Base-by-base conservation (phyloP, 2,329 filamentous ascomycete species). In the Fusarium vanettenii region DNA sequence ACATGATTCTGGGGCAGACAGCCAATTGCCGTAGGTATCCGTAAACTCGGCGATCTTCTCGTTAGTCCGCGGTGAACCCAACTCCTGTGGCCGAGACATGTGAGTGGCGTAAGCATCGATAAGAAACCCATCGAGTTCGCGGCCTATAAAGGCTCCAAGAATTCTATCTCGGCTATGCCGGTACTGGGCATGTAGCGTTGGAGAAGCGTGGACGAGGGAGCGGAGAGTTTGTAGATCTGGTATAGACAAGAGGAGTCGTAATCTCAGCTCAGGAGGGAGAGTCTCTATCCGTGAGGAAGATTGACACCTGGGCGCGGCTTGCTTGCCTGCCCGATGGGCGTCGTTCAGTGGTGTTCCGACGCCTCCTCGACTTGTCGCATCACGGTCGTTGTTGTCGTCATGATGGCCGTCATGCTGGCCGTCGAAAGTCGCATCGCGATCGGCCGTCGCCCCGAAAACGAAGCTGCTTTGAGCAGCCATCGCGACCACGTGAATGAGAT, bases 111-210 rank as follows among this genome's bases (percentile, higher is more conserved):
- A 76, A 43, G 77, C 74, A 20, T 79, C 76, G 14, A 72, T 20
- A 33, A 67, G 33, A 22, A 70, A 77, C 14, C 69, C 74, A 45
- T 72, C 65, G 2, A 79, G 35, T 16, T 74, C 74, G 25, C 66
- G 69, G n/a, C 63, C 57, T n/a, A 78, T 29, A 29, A 65, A 76
- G 1, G 61, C 27, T 6, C 55, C 60, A 57, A 79, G 69, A 29
- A 78, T 74, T 8, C 6, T 60, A 37, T 73, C 35, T 22, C 77
- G 74, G 37, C 56, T n/a, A 22, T 73, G n/a, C 20, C 45, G 39
- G 33, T 78, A 78, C 45, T 78, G 75, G 10, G 69, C 57, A 43
- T 78, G 72, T 59, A 79, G 60, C 5, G 50, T 64, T 6, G 75
- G 75, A n/a, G 74, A 78, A 11, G 74, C 72, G 22, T 31, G 71